Evolutionary conservation across 352 stramenopile genomes (phyloP).

Genomic region (Pythium myriotylum): DNA sequence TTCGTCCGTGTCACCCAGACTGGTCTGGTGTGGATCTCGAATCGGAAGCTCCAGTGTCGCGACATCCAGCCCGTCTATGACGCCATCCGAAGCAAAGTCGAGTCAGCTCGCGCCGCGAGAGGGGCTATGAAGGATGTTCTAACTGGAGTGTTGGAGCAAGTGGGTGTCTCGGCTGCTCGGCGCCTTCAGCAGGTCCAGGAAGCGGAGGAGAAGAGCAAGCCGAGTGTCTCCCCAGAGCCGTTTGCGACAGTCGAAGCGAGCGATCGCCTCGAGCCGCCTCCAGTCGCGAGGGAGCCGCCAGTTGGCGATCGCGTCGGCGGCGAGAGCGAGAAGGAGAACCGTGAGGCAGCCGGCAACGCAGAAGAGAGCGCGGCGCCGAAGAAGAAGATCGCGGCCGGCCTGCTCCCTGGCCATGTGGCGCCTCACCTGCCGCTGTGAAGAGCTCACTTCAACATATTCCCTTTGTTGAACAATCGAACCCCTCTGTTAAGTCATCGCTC

Average conservation of each 20-base stretch:
- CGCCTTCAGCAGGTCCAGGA: neutral
- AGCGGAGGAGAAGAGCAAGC: neutral
- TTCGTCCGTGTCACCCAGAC: slow-evolving; percentile 79
- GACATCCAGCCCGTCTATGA: slow-evolving; percentile 76
- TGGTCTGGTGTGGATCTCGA: slow-evolving; percentile 81
- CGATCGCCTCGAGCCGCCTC: too few relatives aligned
- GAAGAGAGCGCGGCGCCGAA: neutral
- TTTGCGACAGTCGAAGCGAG: neutral
- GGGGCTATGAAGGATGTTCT: slow-evolving; percentile 41
- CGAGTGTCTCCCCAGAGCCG: neutral
- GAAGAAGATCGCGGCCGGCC: neutral
- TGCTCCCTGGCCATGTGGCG: neutral
- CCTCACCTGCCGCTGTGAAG: neutral
- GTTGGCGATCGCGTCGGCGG: neutral
- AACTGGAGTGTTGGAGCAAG: slow-evolving; percentile 20
- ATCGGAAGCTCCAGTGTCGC: slow-evolving; percentile 66
- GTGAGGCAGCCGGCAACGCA: slow-evolving; percentile 16
- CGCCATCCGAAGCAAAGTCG: slow-evolving; percentile 53
- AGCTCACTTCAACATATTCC: slow-evolving; percentile 11
- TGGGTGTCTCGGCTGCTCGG: neutral
- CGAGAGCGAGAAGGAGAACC: slow-evolving; percentile 23
- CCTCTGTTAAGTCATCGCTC: slow-evolving; percentile 8
- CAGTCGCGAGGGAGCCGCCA: too few relatives aligned
- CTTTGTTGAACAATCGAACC: slow-evolving; percentile 2
- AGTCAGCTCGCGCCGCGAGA: slow-evolving; percentile 47